These are phyloP conservation scores for Xylaria sp. DNA, from an alignment of 2,329 filamentous ascomycete species.

Conservation along the genomic window DNA sequence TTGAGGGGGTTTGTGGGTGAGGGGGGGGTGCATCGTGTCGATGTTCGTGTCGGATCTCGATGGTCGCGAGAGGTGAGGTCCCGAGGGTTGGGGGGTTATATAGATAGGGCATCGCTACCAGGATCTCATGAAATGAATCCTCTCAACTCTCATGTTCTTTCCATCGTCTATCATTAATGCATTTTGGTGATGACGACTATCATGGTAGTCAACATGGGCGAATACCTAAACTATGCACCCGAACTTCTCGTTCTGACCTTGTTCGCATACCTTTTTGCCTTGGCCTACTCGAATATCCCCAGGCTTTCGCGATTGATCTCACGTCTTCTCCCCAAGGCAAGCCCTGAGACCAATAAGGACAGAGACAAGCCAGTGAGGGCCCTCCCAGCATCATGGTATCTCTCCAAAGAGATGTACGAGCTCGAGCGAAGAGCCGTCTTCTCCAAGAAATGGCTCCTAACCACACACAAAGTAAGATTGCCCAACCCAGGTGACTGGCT, in stretches of 20 bases:
- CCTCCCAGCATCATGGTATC: conserved; percentile 49
- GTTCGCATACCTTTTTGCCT: conserved; percentile 15
- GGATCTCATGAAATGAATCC: background rate
- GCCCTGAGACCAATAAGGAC: conserved; percentile 8
- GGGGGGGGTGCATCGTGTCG: too few relatives aligned
- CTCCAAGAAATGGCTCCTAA: conserved; percentile 51
- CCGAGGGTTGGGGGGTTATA: background rate
- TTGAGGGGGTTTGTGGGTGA: too few relatives aligned
- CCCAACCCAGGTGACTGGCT: conserved; percentile 19
- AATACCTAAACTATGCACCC: conserved; percentile 16
- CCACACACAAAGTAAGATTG: conserved; percentile 38
- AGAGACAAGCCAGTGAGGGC: conserved; percentile 12
- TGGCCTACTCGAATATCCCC: conserved; percentile 13
- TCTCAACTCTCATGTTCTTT: background rate
- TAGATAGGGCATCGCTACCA: conserved; percentile 3
- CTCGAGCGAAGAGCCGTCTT: conserved; percentile 54
- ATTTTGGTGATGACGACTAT: background rate
- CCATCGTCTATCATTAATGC: background rate
- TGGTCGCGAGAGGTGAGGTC: too few relatives aligned
- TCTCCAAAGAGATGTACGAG: conserved; percentile 48
- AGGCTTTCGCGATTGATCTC: conserved; percentile 5
- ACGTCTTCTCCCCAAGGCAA: conserved; percentile 4
- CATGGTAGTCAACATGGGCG: conserved; percentile 11
- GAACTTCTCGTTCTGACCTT: conserved; percentile 14
- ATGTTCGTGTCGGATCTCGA: too few relatives aligned